phyloP scores from a whole-genome alignment of 345 rosid species.

The Citrus hindsii region DNA sequence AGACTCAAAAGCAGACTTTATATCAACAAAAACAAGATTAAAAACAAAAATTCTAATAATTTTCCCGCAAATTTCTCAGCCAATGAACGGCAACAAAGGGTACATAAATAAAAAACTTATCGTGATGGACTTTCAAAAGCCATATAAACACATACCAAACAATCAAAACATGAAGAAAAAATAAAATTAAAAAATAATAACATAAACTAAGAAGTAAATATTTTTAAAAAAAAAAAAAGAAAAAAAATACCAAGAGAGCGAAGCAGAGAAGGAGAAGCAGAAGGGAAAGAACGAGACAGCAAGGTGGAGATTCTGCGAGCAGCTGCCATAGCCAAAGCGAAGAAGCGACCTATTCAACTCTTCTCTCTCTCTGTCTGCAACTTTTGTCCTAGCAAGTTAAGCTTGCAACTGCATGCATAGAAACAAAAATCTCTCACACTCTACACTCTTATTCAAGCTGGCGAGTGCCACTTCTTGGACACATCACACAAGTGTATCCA shows the following conservation, averaged over 20 bases:
- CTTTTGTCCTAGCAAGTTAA: too few relatives aligned
- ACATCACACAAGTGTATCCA: too few relatives aligned
- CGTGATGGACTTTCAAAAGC: not conserved
- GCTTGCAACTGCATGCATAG: too few relatives aligned
- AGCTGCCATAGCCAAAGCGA: slow-evolving; percentile 47
- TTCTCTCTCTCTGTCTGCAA: too few relatives aligned
- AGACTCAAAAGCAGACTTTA: not conserved
- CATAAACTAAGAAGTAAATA: not conserved
- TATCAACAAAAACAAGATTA: not conserved
- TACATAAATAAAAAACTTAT: too few relatives aligned
- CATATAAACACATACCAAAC: not conserved
- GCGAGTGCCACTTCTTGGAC: too few relatives aligned
- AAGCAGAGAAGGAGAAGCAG: slow-evolving; percentile 30
- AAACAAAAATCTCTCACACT: too few relatives aligned
- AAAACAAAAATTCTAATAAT: not conserved
- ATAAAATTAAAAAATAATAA: not conserved
- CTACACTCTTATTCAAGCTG: too few relatives aligned
- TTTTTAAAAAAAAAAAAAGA: not conserved
- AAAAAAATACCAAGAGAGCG: slow-evolving; percentile 38
- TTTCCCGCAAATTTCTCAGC: not conserved
- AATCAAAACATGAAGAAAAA: not conserved
- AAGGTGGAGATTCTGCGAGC: slow-evolving; percentile 57
- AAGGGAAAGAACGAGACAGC: slow-evolving; percentile 45
- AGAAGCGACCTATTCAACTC: too few relatives aligned
- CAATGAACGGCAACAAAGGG: not conserved